Evolutionary conservation across 2,329 filamentous ascomycete species (phyloP), one percentile per base, ranked within the genome.

Genomic region (Epichloe typhina): DNA sequence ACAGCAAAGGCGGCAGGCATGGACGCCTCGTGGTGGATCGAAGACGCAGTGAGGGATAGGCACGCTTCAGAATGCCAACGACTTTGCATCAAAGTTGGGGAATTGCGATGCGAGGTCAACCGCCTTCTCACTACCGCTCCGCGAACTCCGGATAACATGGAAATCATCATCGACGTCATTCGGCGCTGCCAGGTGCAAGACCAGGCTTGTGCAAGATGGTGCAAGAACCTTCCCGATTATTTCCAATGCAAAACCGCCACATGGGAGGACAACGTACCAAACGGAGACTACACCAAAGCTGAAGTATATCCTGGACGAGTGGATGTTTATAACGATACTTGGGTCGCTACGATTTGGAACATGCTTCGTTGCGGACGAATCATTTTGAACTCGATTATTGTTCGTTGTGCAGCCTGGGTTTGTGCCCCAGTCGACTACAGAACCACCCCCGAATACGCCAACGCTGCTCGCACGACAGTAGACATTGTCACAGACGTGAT

Each of bases 361-460:
- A 66, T 77, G 64, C 66, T 71, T 53, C 69, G 79, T 15, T 70
- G 74, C 15, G 70, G 73, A 6, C 69, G 80, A 3, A 67, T 83
- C 31, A 72, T 78, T 49, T 67, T 82, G 23, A 72, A 74, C 3
- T 74, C 76, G 15, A 64, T 79, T 15, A 72, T 76, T 38, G 74
- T 82, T 12, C 74, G 80, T 6, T 81, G 77, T 57, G 72, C 75
- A 6, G 79, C 80, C 2, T 82, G 79, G 78, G 68, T 77, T 23
- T 78, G 76, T 60, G 69, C 72, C 8, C 79, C 80, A 0, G 71
- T 78, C 8, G 79, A 83, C 61, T 82, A 82, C 58, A 70, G 79
- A 41, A 82, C 78, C 1, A 82, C 79, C 5, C 77, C 77, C 17
- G 77, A 82, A 61, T 83, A 82, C 55, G 76, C 76, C 11, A 72